Conservation (phyloP, 495 filamentous ascomycete species). For the Xylaria grammica region DNA sequence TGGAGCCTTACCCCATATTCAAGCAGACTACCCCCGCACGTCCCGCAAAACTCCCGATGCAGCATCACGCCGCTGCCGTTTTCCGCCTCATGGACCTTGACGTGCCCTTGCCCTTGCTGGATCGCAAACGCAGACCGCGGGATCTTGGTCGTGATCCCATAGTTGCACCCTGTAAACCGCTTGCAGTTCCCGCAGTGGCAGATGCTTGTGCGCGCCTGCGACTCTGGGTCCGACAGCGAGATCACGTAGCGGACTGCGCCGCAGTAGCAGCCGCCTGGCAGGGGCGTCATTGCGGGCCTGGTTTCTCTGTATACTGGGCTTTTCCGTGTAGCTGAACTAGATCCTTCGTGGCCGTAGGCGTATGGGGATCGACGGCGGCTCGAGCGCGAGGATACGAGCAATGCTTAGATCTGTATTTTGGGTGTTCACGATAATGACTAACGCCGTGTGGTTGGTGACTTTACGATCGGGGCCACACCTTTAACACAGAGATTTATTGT, state of each 20-base stretch:
- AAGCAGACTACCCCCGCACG: conserved; percentile 65
- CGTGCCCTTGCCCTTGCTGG: conserved; percentile 34
- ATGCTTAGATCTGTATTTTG: too few species aligned
- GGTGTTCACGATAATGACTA: too few species aligned
- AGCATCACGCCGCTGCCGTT: conserved; percentile 61
- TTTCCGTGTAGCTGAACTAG: not conserved
- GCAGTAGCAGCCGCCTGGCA: conserved; percentile 50
- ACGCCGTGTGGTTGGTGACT: too few species aligned
- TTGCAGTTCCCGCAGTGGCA: conserved; percentile 70
- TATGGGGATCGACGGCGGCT: too few species aligned
- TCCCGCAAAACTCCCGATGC: conserved; percentile 67
- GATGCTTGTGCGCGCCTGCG: conserved; percentile 67
- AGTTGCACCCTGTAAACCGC: conserved; percentile 68
- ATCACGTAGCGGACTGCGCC: conserved; percentile 45
- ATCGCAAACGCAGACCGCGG: conserved; percentile 50
- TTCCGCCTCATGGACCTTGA: conserved; percentile 59
- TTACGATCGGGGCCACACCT: too few species aligned
- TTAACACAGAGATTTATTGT: not conserved
- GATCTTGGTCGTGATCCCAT: conserved; percentile 68
- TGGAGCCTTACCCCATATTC: conserved; percentile 70
- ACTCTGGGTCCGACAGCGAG: conserved; percentile 40
- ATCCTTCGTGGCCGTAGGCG: not conserved
- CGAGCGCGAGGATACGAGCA: too few species aligned
- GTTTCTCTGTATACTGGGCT: too few species aligned
- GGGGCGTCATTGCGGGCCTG: conserved; percentile 29